phyloP scores from a whole-genome alignment of 2,329 filamentous ascomycete species.

The Capronia americana region DNA sequence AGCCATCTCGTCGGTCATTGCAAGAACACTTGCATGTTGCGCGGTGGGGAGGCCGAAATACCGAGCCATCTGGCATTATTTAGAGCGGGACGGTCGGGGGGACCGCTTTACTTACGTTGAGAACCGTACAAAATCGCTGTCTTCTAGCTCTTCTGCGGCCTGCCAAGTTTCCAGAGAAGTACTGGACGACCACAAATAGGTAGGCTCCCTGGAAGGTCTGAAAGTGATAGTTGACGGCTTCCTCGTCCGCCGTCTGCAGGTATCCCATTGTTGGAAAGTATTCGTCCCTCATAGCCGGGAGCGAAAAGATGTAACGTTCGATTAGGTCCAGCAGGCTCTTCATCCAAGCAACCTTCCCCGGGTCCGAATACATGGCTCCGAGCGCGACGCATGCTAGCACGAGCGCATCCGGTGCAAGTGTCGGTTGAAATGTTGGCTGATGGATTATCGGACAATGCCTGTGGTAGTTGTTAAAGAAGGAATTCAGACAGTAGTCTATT shows the following conservation, averaged over 20 bases:
- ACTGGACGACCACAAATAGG: conserved; percentile 51
- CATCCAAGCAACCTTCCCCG: conserved; percentile 30
- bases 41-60: conserved; percentile 48
- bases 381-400: conserved; percentile 51
- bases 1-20: conserved; percentile 43
- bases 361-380: conserved; percentile 53
- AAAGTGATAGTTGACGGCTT: conserved; percentile 46
- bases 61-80: conserved; percentile 46
- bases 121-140: conserved; percentile 49
- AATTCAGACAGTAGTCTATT: conserved; percentile 36
- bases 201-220: conserved; percentile 53
- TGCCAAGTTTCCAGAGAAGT: conserved; percentile 51
- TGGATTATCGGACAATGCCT: conserved; percentile 54
- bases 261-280: conserved; percentile 50
- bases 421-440: conserved; percentile 49
- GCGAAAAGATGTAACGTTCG: conserved; percentile 44
- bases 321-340: conserved; percentile 42
- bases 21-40: conserved; percentile 47
- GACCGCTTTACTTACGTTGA: conserved; percentile 45
- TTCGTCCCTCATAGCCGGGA: conserved; percentile 43
- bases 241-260: conserved; percentile 35
- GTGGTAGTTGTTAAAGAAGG: conserved; percentile 56
- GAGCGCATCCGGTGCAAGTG: conserved; percentile 47
- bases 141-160: conserved; percentile 54
- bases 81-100: neutral